Conservation (phyloP, 139 green algal species). For the Coelastrella sp. region DNA sequence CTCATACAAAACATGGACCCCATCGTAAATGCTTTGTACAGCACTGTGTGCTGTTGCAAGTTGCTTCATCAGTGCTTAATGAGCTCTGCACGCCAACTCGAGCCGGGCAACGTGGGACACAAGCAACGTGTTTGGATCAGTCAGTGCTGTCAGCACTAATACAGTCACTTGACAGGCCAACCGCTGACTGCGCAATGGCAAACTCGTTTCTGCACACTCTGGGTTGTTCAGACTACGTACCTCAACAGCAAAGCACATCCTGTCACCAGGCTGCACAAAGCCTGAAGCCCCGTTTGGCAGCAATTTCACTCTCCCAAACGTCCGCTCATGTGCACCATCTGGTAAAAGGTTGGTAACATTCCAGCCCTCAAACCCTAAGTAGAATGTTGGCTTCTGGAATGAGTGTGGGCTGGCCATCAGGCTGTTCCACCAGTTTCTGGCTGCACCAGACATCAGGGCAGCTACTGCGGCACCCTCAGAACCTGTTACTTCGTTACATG, state of each 20-base stretch:
- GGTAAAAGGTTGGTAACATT: conserved; percentile 24
- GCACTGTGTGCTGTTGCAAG: too few relatives aligned
- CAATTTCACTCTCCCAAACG: conserved; percentile 6
- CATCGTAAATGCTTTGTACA: too few relatives aligned
- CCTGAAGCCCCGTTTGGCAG: conserved; percentile 33
- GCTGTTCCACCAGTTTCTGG: neutral
- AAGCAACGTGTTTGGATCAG: too few relatives aligned
- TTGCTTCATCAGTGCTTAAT: too few relatives aligned
- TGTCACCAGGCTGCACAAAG: conserved; percentile 13
- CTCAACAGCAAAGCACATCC: conserved; percentile 1
- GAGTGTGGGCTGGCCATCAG: conserved; percentile 36
- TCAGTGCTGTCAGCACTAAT: too few relatives aligned
- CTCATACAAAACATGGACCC: too few relatives aligned
- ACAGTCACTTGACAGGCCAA: too few relatives aligned
- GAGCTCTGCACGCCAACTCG: too few relatives aligned
- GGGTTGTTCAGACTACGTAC: neutral
- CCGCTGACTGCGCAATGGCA: too few relatives aligned
- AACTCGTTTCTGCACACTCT: too few relatives aligned
- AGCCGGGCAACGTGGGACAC: too few relatives aligned
- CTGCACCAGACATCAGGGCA: neutral
- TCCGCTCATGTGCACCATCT: conserved; percentile 34
- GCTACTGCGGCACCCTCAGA: neutral
- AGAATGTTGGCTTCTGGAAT: conserved; percentile 48
- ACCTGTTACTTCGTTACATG: conserved; percentile 34
- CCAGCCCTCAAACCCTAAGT: conserved; percentile 21